Percentiles rank a stretch among this genome's conserved stretches.
Evolutionary conservation across 768 basidiomycete species (phyloP).

Genomic region (Termitomyces sp.): DNA sequence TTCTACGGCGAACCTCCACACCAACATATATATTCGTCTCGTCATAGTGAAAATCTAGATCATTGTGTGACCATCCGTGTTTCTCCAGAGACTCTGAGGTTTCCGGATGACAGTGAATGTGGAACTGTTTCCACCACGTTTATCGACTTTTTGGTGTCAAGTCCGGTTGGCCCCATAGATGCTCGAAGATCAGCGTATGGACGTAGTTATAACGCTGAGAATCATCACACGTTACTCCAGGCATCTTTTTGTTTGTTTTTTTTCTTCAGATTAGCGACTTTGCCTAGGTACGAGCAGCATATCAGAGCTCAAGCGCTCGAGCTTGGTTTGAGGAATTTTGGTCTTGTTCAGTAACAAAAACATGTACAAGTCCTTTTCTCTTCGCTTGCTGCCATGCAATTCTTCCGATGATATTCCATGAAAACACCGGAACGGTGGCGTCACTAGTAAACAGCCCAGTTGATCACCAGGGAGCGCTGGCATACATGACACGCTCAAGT

Average conservation of each 20-base stretch:
- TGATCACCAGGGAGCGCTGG: not conserved
- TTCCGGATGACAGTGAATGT: not conserved
- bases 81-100: not conserved
- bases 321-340: not conserved
- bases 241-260: not conserved
- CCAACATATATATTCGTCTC: not conserved
- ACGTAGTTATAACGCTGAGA: not conserved
- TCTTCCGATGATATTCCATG: slow-evolving; percentile 7
- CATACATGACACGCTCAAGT: not conserved
- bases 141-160: not conserved
- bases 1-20: not conserved
- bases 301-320: not conserved
- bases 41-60: not conserved
- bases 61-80: not conserved
- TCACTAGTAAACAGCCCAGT: not conserved
- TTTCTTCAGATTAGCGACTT: not conserved
- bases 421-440: not conserved
- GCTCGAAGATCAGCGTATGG: not conserved
- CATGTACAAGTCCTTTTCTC: not conserved
- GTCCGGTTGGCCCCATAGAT: not conserved
- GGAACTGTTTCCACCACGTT: not conserved
- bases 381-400: not conserved
- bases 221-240: not conserved
- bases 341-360: not conserved
- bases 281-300: not conserved